Evolutionary conservation across 2,329 filamentous ascomycete species (phyloP).

Genomic region (Microthyrium microscopicum): DNA sequence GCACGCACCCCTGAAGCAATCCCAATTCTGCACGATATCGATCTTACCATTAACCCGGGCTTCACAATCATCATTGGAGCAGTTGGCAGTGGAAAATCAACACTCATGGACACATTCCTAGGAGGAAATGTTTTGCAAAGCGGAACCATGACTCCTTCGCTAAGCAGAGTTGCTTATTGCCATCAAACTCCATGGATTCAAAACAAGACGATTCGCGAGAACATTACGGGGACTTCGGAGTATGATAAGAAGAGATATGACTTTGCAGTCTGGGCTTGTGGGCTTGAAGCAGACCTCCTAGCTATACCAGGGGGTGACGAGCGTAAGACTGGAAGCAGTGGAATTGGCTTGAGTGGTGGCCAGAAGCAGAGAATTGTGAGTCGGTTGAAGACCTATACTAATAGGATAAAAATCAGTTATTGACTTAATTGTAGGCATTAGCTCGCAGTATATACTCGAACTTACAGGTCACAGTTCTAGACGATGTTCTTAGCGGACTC

Average conservation of each 20-base stretch:
- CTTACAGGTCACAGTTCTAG: slow-evolving; percentile 3
- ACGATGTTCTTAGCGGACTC: slow-evolving; percentile 8
- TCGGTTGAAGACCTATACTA: slow-evolving; percentile 4
- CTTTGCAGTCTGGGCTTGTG: slow-evolving; percentile 1
- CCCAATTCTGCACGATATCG: no score
- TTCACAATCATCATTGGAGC: slow-evolving; percentile 11
- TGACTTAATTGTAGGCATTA: slow-evolving; percentile 3
- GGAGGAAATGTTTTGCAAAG: slow-evolving; percentile 7
- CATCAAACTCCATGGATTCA: slow-evolving; percentile 5
- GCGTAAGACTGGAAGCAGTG: slow-evolving; percentile 1
- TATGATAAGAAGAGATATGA: slow-evolving; percentile 2
- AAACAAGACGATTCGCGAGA: slow-evolving; percentile 3
- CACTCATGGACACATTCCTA: slow-evolving; percentile 9
- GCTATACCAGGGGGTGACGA: neutral
- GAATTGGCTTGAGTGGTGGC: slow-evolving; percentile 4
- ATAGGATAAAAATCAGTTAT: no score
- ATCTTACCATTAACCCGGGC: no score
- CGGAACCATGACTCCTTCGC: neutral
- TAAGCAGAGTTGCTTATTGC: slow-evolving; percentile 4
- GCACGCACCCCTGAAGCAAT: no score
- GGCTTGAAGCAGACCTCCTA: neutral
- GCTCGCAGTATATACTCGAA: slow-evolving; percentile 8
- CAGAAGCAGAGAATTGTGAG: slow-evolving; percentile 5
- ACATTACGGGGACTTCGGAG: slow-evolving; percentile 1
- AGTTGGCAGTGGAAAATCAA: slow-evolving; percentile 11